Evolutionary conservation across 176 grass and related monocot genomes (phyloP).

Genomic region (Eragrostis curvula): DNA sequence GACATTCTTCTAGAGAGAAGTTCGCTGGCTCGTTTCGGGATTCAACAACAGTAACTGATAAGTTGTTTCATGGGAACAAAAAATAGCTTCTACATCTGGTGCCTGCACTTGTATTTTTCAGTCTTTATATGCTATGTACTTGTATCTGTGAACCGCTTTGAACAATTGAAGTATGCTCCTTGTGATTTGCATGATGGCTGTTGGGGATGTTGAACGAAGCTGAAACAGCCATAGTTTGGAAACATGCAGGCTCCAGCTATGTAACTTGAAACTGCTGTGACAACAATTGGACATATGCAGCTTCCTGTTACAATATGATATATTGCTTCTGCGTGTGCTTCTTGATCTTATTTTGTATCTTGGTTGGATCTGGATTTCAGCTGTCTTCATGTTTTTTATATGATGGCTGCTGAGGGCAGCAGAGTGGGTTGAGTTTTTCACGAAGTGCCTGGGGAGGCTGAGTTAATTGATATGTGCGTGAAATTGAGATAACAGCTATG

Average conservation of each 20-base stretch:
- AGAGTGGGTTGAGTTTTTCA: background rate
- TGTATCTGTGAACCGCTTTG: constrained; percentile 11
- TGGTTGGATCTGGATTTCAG: background rate
- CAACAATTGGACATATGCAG: constrained; percentile 24
- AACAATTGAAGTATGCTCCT: constrained; percentile 16
- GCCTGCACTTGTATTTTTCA: background rate
- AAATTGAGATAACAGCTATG: too few species aligned
- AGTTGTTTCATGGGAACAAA: background rate
- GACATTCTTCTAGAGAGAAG: constrained; percentile 61
- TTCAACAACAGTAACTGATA: constrained; percentile 27
- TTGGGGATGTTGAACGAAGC: constrained; percentile 13
- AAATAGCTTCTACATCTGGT: constrained; percentile 22
- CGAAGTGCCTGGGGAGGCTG: too few species aligned
- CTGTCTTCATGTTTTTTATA: background rate
- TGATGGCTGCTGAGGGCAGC: background rate
- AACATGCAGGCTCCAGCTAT: constrained; percentile 31
- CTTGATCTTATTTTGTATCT: background rate
- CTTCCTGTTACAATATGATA: constrained; percentile 17
- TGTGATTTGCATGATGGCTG: constrained; percentile 23
- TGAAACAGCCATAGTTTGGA: background rate
- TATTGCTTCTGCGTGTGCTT: background rate
- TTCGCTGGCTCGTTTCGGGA: background rate
- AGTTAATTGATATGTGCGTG: too few species aligned
- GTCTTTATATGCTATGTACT: constrained; percentile 11
- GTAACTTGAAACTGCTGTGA: constrained; percentile 27